phyloP scores from a whole-genome alignment of 352 stramenopile genomes.

The Phytophthora litchii region DNA sequence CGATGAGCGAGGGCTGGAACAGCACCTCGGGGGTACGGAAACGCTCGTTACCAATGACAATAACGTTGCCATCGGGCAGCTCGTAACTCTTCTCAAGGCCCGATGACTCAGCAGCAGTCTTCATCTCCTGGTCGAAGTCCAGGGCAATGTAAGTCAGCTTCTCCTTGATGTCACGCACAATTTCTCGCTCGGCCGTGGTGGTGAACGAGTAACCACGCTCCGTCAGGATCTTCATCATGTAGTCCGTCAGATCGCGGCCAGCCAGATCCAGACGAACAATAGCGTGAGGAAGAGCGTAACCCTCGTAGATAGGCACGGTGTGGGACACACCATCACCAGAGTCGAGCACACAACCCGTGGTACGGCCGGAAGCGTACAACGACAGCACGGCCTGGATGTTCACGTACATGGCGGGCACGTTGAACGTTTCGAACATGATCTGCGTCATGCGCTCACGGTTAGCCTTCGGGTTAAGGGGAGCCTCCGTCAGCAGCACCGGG shows the following conservation, averaged over 20 bases:
- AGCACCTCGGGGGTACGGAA: conserved; percentile 96
- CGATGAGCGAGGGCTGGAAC: conserved; percentile 95
- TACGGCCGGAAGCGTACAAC: conserved; percentile 95
- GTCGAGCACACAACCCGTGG: conserved; percentile 97
- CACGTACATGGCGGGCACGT: conserved; percentile 94
- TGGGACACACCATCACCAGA: conserved; percentile 94
- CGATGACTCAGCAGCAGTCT: conserved; percentile 78
- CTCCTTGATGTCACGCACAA: conserved; percentile 97
- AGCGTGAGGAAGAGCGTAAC: conserved; percentile 94
- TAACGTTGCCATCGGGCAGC: conserved; percentile 97
- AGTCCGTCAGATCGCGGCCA: conserved; percentile 94
- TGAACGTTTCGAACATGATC: conserved; percentile 98
- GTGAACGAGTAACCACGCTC: conserved; percentile 95
- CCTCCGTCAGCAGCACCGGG: conserved; percentile 94
- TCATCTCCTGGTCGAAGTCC: conserved; percentile 96
- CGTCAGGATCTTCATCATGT: conserved; percentile 97
- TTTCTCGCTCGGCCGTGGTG: conserved; percentile 95
- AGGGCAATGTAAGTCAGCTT: conserved; percentile 95
- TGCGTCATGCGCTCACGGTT: conserved; percentile 94
- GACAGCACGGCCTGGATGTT: conserved; percentile 95
- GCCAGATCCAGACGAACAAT: conserved; percentile 95
- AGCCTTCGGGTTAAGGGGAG: conserved; percentile 93
- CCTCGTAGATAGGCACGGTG: conserved; percentile 96
- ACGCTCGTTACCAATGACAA: conserved; percentile 96
- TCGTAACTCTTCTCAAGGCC: conserved; percentile 96